Evolutionary conservation across 306 rosid genomes (phyloP), one percentile per base, ranked within the genome.

Genomic region (Notholithocarpus densiflorus): DNA sequence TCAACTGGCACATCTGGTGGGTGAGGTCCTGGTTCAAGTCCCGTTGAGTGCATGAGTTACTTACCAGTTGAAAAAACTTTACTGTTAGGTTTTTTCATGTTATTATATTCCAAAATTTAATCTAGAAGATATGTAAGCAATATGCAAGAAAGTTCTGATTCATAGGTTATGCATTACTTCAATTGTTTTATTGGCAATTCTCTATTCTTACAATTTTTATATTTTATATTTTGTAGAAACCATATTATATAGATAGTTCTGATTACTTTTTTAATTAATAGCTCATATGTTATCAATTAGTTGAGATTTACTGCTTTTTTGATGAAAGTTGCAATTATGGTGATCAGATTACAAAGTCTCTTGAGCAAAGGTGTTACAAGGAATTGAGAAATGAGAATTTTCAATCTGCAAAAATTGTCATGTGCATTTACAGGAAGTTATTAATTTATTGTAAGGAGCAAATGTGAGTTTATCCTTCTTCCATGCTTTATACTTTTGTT

Each of bases 361-460:
- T 96, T 54, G 98, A 96, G 86, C 97, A 87, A 87, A 91, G 97
- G 89, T 96, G 96, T 84, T 96, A 96, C 92, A 96, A 80, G 86
- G 99, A 96, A 84, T 70, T 96, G 71, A 88, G 99, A 73, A 86
- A 73, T 56, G 98, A 93, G 86, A 96, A 91, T 71, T 86, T 91
- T 76, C 88, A 6, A 23, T 82, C 96, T 23, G 85, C 90, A 18
- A 91, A 85, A 91, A 84, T 93, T 64, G 94, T 93, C 87, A 89
- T 93, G 93, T 77, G 91, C 82, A 91, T 96, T 69, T 96, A 91
- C 89, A 88, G 83, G 87, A 96, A 96, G 82, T 83, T 96, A 82
- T 65, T 93, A 82, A 72, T 77, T 80, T 88, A 96, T 74, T 96
- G 99, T 84, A 93, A 86, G 87, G 98, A 90, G 81, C 98, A 93